phyloP scores from a whole-genome alignment of 2,329 filamentous ascomycete genomes.

The Alternaria dauci region DNA sequence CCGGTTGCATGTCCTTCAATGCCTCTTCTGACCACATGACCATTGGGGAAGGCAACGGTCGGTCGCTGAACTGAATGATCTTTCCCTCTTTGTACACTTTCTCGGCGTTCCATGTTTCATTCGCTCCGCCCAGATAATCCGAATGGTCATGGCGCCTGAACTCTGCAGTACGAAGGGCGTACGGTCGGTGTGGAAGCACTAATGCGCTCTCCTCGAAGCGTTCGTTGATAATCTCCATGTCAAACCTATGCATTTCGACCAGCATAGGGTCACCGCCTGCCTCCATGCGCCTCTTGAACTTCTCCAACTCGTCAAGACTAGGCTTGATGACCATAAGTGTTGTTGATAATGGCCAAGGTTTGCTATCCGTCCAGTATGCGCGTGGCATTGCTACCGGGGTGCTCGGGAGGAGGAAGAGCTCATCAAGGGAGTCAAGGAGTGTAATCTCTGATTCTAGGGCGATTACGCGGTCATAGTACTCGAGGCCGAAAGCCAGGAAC shows the following conservation, averaged over 20 bases:
- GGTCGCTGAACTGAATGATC: constrained; percentile 75
- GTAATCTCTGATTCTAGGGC: constrained; percentile 70
- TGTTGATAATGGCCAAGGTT: constrained; percentile 64
- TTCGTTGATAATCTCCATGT: constrained; percentile 74
- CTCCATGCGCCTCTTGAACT: constrained; percentile 43
- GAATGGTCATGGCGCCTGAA: constrained; percentile 65
- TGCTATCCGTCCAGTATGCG: constrained; percentile 72
- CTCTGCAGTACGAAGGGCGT: constrained; percentile 69
- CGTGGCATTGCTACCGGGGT: constrained; percentile 72
- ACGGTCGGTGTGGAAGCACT: constrained; percentile 70
- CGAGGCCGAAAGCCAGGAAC: constrained; percentile 72
- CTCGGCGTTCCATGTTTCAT: constrained; percentile 68
- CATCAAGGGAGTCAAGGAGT: constrained; percentile 70
- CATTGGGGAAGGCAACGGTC: constrained; percentile 74
- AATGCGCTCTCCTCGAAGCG: constrained; percentile 67
- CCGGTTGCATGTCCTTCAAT: constrained; percentile 56
- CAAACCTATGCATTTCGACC: constrained; percentile 57
- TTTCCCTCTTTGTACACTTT: constrained; percentile 67
- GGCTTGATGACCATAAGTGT: constrained; percentile 71
- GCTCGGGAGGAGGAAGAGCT: constrained; percentile 72
- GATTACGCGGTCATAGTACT: constrained; percentile 67
- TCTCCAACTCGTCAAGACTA: constrained; percentile 59
- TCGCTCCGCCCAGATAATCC: constrained; percentile 61
- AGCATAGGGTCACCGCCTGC: constrained; percentile 39
- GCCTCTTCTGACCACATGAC: constrained; percentile 56